These are phyloP conservation scores for Carex parvula DNA, from an alignment of 176 grass and related monocot species.

Conservation along the genomic window DNA sequence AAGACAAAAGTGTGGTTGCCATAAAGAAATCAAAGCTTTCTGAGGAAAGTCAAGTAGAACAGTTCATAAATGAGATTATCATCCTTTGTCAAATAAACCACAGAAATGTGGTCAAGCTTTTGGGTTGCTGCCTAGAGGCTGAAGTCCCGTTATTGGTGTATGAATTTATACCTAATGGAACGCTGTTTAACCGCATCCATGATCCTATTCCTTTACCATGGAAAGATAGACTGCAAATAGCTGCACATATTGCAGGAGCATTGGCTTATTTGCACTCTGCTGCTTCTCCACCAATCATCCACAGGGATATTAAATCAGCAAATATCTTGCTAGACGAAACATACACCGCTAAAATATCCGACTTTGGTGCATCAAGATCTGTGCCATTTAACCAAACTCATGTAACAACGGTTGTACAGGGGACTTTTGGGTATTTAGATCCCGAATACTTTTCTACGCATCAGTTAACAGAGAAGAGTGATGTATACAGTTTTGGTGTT, in stretches of 20 bases:
- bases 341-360: conserved; percentile 20
- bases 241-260: not conserved
- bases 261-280: not conserved
- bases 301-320: conserved; percentile 24
- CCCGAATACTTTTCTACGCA: conserved; percentile 32
- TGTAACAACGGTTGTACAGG: conserved; percentile 12
- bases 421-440: conserved; percentile 34
- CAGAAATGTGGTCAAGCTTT: conserved; percentile 24
- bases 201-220: not conserved
- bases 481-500: conserved; percentile 35
- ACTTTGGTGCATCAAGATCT: conserved; percentile 27
- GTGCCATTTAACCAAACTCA: not conserved
- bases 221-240: conserved; percentile 16
- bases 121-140: not conserved
- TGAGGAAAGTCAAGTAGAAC: not conserved
- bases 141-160: conserved; percentile 17
- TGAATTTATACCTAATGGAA: conserved; percentile 29
- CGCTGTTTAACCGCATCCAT: not conserved
- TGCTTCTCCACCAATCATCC: not conserved
- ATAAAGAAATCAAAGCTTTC: conserved; percentile 14
- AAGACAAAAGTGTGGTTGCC: not conserved
- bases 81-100: conserved; percentile 22
- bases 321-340: conserved; percentile 22
- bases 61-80: conserved; percentile 15
- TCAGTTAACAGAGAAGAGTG: conserved; percentile 32